Conservation (phyloP, 768 basidiomycete genomes). For the Candolleomyces eurysporus region DNA sequence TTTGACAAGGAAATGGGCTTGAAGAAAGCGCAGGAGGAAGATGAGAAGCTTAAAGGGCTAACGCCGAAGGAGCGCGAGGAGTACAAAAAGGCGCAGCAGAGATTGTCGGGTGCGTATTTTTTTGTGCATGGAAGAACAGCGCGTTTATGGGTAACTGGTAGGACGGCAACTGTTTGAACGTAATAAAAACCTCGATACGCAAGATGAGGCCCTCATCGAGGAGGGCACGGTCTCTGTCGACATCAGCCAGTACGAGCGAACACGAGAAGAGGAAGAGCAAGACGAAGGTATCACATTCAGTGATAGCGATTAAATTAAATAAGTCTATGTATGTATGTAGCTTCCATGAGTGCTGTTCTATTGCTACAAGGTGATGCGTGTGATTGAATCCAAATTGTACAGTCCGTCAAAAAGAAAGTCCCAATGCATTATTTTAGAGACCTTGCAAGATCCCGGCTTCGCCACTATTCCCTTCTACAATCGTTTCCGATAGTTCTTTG, state of each 20-base stretch:
- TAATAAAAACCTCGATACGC: constrained; percentile 60
- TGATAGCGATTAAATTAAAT: constrained; percentile 70
- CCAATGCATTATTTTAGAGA: constrained; percentile 33
- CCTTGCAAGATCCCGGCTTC: constrained; percentile 61
- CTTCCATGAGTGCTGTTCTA: neutral
- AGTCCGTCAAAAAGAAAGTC: too few species aligned
- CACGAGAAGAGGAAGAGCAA: constrained; percentile 58
- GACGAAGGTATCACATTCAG: constrained; percentile 75
- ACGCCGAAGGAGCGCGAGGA: constrained; percentile 86
- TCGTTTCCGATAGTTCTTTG: constrained; percentile 51
- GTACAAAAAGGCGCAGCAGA: constrained; percentile 55
- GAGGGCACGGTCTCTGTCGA: constrained; percentile 89
- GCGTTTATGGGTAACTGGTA: constrained; percentile 26
- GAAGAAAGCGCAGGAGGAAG: constrained; percentile 69
- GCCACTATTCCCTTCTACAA: constrained; percentile 50
- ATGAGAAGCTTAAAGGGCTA: constrained; percentile 65
- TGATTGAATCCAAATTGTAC: too few species aligned
- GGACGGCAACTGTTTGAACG: constrained; percentile 93
- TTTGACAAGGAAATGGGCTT: constrained; percentile 69
- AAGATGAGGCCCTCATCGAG: constrained; percentile 76
- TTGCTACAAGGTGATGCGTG: neutral
- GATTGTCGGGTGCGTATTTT: constrained; percentile 61
- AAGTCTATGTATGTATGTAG: constrained; percentile 1
- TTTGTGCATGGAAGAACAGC: neutral
- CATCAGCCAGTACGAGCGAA: constrained; percentile 83